Conservation (phyloP, 352 stramenopile genomes). For the Aphanomyces astaci region DNA sequence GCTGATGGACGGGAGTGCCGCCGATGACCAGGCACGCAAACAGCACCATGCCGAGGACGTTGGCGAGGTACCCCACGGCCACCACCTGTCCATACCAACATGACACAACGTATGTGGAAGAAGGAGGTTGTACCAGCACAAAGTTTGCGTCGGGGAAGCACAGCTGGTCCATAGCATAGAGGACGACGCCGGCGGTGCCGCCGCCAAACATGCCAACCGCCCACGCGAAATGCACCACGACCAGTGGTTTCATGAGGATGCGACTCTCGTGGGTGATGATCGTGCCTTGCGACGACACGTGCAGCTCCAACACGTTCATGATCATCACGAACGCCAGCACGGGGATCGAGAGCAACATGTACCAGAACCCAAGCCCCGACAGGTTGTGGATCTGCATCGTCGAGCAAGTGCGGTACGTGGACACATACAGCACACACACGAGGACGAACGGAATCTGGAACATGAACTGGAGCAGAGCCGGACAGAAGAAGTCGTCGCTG, state of each 20-base stretch:
- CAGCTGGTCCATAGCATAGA: conserved; percentile 63
- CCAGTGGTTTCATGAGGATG: conserved; percentile 73
- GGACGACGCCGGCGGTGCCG: conserved; percentile 44
- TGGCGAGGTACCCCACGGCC: conserved; percentile 2
- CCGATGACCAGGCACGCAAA: conserved; percentile 20
- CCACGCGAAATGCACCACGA: conserved; percentile 73
- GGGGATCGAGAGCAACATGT: conserved; percentile 52
- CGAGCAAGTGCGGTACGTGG: conserved; percentile 56
- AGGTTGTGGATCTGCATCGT: conserved; percentile 45
- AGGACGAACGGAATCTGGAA: conserved; percentile 69
- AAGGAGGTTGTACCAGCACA: conserved; percentile 43
- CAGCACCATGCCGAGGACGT: conserved; percentile 15
- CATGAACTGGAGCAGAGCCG: conserved; percentile 61
- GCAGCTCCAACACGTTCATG: conserved; percentile 81
- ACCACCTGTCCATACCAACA: background rate
- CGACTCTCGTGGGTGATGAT: conserved; percentile 82
- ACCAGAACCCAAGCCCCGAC: conserved; percentile 70
- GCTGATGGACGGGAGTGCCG: conserved; percentile 17
- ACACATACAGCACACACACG: conserved; percentile 51
- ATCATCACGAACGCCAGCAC: conserved; percentile 72
- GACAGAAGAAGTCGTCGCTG: conserved; percentile 82
- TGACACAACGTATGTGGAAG: background rate
- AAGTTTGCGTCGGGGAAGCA: conserved; percentile 67
- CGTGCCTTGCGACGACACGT: conserved; percentile 73
- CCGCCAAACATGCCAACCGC: conserved; percentile 56